phyloP scores from a whole-genome alignment of 768 basidiomycete genomes.

The Panaeolus papilionaceus region DNA sequence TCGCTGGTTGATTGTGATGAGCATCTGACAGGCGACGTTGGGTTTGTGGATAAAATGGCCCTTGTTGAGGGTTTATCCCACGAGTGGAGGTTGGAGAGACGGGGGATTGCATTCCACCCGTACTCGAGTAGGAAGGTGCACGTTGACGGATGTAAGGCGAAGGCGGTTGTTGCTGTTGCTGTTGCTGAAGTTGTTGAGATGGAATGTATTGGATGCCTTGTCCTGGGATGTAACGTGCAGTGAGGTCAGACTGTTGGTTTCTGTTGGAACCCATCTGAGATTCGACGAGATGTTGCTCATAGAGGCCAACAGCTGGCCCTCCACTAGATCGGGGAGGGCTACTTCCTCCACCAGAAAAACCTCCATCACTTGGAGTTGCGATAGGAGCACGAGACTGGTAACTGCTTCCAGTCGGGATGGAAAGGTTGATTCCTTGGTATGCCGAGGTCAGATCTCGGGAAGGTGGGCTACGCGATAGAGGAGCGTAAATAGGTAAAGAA shows the following conservation, averaged over 20 bases:
- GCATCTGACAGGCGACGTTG: slow-evolving; percentile 51
- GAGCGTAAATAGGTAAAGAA: slow-evolving; percentile 79
- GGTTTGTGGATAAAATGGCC: slow-evolving; percentile 50
- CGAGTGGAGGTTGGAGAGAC: slow-evolving; percentile 56
- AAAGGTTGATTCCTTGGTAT: slow-evolving; percentile 68
- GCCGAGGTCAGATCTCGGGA: slow-evolving; percentile 56
- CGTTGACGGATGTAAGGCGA: slow-evolving; percentile 47
- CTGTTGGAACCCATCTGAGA: slow-evolving; percentile 37
- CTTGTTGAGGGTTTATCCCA: slow-evolving; percentile 51
- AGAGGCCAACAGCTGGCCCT: slow-evolving; percentile 33
- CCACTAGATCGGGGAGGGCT: slow-evolving; percentile 48
- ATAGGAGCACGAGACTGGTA: slow-evolving; percentile 52
- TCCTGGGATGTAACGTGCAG: slow-evolving; percentile 68
- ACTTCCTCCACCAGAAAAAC: slow-evolving; percentile 51
- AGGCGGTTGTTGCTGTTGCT: slow-evolving; percentile 24
- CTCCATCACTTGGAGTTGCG: slow-evolving; percentile 69
- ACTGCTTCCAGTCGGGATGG: slow-evolving; percentile 54
- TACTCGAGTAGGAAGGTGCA: slow-evolving; percentile 45
- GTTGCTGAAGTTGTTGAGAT: slow-evolving; percentile 31
- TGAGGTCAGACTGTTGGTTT: slow-evolving; percentile 45
- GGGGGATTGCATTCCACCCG: slow-evolving; percentile 53
- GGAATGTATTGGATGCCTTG: slow-evolving; percentile 66
- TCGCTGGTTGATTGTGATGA: slow-evolving; percentile 32
- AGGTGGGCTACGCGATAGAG: slow-evolving; percentile 67
- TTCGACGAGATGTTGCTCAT: slow-evolving; percentile 53